A percentile compares a stretch with the other conserved stretches of the same genome.
phyloP scores from a whole-genome alignment of 805 yeast genomes.

The Yarrowia deformans region DNA sequence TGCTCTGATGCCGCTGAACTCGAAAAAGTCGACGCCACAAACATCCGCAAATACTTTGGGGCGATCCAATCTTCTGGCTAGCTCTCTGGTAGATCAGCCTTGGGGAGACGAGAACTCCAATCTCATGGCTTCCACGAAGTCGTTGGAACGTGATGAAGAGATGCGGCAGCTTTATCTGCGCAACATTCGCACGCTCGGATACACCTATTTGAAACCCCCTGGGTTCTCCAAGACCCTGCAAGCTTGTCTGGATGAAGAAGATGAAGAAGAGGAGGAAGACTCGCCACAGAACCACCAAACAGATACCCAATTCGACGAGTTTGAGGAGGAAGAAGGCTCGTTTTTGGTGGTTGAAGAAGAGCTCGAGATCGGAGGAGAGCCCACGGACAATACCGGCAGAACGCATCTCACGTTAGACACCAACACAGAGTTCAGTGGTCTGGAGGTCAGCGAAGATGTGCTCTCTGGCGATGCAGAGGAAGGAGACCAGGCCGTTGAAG shows the following conservation, averaged over 20 bases:
- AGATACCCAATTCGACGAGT: conserved; percentile 39
- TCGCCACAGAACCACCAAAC: conserved; percentile 38
- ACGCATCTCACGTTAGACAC: conserved; percentile 28
- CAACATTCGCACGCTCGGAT: conserved; percentile 57
- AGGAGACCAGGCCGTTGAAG: conserved; percentile 3
- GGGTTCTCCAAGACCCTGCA: conserved; percentile 65
- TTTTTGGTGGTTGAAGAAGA: conserved; percentile 42
- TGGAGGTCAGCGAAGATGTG: conserved; percentile 33
- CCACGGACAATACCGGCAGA: conserved; percentile 25
- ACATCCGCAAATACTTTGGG: conserved; percentile 3
- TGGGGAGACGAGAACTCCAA: conserved; percentile 36
- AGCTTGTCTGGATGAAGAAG: conserved; percentile 47
- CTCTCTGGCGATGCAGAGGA: neutral
- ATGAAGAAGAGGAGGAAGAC: conserved; percentile 42
- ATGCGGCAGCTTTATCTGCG: conserved; percentile 41
- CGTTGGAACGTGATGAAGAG: conserved; percentile 41
- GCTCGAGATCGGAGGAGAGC: conserved; percentile 42
- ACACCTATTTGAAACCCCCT: conserved; percentile 60
- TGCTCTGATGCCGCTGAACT: conserved; percentile 25
- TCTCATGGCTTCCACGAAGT: conserved; percentile 23
- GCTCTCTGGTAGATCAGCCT: conserved; percentile 25
- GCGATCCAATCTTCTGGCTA: neutral
- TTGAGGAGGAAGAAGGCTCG: conserved; percentile 41
- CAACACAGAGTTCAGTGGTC: conserved; percentile 17
- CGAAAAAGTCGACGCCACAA: conserved; percentile 10